These are phyloP conservation scores for Clarireedia monteithiana DNA, from an alignment of 2,329 filamentous ascomycete species.

Conservation along the genomic window DNA sequence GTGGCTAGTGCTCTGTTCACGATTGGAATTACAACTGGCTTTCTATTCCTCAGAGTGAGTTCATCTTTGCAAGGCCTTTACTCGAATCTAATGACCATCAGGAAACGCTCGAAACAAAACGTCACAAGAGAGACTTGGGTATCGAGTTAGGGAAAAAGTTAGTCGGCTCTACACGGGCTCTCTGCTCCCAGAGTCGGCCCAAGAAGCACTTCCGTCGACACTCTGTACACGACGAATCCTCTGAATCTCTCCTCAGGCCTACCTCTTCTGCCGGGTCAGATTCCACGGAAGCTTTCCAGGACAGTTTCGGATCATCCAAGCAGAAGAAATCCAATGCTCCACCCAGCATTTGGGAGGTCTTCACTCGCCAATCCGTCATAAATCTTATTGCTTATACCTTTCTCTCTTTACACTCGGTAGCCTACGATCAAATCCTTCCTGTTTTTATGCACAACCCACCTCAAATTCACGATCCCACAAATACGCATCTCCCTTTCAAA, in stretches of 20 bases:
- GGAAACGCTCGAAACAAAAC: constrained; percentile 74
- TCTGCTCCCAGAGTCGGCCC: constrained; percentile 10
- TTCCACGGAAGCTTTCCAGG: constrained; percentile 15
- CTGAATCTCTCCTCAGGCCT: constrained; percentile 44
- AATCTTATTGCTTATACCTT: constrained; percentile 73
- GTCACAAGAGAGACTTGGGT: constrained; percentile 65
- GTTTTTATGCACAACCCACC: constrained; percentile 78
- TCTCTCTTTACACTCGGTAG: constrained; percentile 72
- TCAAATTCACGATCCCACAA: constrained; percentile 44
- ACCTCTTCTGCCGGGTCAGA: constrained; percentile 26
- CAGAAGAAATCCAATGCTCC: constrained; percentile 25
- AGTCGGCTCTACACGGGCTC: constrained; percentile 30
- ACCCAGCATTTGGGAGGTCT: constrained; percentile 52
- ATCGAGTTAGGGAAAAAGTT: constrained; percentile 64
- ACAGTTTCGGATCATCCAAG: constrained; percentile 21
- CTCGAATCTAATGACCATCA: constrained; percentile 27
- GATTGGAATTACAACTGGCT: constrained; percentile 63
- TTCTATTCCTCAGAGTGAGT: constrained; percentile 66
- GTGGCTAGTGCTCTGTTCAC: constrained; percentile 70
- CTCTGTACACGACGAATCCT: constrained; percentile 47
- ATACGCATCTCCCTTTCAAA: constrained; percentile 63
- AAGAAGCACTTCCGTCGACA: constrained; percentile 28
- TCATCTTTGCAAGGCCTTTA: not conserved
- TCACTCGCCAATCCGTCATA: constrained; percentile 65
- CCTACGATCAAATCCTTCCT: constrained; percentile 80